A percentile compares a stretch with the other conserved stretches of the same genome.
Conservation (phyloP, 2,329 filamentous ascomycete species). For the Penicillium sp. region DNA sequence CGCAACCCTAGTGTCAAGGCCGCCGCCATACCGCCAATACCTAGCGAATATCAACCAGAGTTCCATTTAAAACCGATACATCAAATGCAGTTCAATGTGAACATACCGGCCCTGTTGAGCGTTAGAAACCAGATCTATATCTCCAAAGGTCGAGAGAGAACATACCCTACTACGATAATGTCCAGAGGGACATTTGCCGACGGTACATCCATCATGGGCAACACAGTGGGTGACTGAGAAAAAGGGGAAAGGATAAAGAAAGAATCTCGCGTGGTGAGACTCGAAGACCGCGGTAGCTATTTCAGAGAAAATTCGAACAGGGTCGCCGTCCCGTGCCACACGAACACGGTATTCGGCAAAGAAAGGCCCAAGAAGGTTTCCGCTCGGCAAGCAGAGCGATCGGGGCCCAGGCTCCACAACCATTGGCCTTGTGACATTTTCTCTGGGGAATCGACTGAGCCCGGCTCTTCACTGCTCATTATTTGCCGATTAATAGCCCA, state of each 20-base stretch:
- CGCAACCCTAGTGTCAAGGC: slow-evolving; percentile 32
- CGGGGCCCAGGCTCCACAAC: slow-evolving; percentile 4
- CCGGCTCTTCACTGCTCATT: slow-evolving; percentile 5
- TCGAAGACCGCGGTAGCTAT: slow-evolving; percentile 4
- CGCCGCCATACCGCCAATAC: slow-evolving; percentile 36
- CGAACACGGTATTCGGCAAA: slow-evolving; percentile 1
- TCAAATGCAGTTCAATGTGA: not conserved
- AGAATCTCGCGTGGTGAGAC: not conserved
- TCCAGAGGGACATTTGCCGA: slow-evolving; percentile 28
- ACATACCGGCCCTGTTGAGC: slow-evolving; percentile 28
- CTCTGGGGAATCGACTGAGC: slow-evolving; percentile 2
- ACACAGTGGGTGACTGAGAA: not conserved
- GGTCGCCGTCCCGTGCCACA: slow-evolving; percentile 16
- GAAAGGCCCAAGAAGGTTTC: not conserved
- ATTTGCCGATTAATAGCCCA: slow-evolving; percentile 12
- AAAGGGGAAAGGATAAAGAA: not conserved
- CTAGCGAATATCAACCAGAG: slow-evolving; percentile 15
- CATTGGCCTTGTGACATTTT: slow-evolving; percentile 5
- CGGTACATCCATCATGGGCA: slow-evolving; percentile 17
- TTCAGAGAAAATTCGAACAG: slow-evolving; percentile 12
- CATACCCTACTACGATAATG: slow-evolving; percentile 36
- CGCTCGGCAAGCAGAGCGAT: slow-evolving; percentile 8
- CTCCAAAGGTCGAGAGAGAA: not conserved
- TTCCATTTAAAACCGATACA: not conserved
- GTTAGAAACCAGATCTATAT: slow-evolving; percentile 8